Evolutionary conservation across 371 early-diverging fungal genomes (phyloP).

Genomic region (Mortierella polycephala): DNA sequence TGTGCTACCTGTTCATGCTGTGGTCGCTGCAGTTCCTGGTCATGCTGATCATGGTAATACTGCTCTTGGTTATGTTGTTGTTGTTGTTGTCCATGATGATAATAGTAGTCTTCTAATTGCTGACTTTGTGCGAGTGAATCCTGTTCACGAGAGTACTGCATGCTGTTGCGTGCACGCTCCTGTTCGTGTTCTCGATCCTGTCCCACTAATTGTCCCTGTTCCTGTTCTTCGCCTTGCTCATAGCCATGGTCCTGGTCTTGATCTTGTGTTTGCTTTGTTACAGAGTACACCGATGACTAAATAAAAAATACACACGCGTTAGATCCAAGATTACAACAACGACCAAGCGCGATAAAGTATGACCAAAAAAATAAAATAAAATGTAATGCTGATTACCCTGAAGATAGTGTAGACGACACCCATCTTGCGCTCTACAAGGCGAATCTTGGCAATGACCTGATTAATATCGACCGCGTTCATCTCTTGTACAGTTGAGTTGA

Average conservation of each 20-base stretch:
- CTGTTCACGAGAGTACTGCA: background rate
- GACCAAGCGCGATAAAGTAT: background rate
- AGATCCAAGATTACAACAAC: background rate
- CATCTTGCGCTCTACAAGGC: constrained; percentile 52
- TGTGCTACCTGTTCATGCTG: constrained; percentile 14
- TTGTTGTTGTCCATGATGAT: background rate
- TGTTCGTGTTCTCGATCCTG: background rate
- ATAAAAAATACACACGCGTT: too few species aligned
- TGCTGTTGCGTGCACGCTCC: background rate
- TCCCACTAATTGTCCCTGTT: background rate
- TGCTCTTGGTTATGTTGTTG: constrained; percentile 5
- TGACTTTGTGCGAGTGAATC: background rate
- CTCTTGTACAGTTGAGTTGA: constrained; percentile 46
- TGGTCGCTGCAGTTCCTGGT: constrained; percentile 6
- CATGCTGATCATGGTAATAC: background rate
- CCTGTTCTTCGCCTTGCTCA: constrained; percentile 10
- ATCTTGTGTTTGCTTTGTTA: constrained; percentile 18
- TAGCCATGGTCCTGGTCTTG: constrained; percentile 20
- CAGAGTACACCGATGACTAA: constrained; percentile 45
- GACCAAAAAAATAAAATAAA: background rate
- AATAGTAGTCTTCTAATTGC: background rate
- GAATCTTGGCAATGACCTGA: constrained; percentile 53
- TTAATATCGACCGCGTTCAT: constrained; percentile 49
- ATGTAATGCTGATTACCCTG: constrained; percentile 12
- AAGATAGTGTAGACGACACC: constrained; percentile 52